These are phyloP conservation scores for Vanrija humicola DNA, from an alignment of 1,284 basidiomycete genomes.

Conservation along the genomic window DNA sequence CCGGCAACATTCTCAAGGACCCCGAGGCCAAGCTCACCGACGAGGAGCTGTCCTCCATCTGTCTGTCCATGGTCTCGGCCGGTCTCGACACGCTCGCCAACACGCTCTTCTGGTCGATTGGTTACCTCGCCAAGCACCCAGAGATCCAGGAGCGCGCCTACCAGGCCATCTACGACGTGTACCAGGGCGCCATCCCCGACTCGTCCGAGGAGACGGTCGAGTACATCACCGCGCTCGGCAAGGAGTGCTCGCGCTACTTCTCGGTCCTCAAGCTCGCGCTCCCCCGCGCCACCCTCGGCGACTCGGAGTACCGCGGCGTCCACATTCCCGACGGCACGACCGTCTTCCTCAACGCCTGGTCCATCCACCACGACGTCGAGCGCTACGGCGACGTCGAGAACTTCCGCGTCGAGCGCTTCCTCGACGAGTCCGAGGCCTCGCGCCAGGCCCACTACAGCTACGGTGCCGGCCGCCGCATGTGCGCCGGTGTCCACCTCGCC, in stretches of 20 bases:
- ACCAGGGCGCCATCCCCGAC: slow-evolving; percentile 14
- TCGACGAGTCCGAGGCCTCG: slow-evolving; percentile 1
- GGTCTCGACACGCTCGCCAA: slow-evolving; percentile 22
- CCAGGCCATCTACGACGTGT: slow-evolving; percentile 10
- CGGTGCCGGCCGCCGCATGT: slow-evolving; percentile 22
- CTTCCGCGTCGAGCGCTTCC: slow-evolving; percentile 21
- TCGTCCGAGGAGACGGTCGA: slow-evolving; percentile 11
- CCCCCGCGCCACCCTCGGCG: slow-evolving; percentile 16
- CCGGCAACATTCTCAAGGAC: slow-evolving; percentile 19
- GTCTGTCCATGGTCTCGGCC: slow-evolving; percentile 21
- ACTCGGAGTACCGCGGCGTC: slow-evolving; percentile 28
- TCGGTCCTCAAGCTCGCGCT: slow-evolving; percentile 20
- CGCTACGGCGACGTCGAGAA: slow-evolving; percentile 16
- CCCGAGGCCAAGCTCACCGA: slow-evolving; percentile 17
- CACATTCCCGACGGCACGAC: slow-evolving; percentile 33
- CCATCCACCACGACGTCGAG: slow-evolving; percentile 27
- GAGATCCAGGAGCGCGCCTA: slow-evolving; percentile 17
- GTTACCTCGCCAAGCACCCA: slow-evolving; percentile 18
- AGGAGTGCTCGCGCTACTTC: slow-evolving; percentile 18
- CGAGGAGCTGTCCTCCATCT: slow-evolving; percentile 18
- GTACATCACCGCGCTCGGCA: slow-evolving; percentile 15
- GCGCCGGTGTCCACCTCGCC: slow-evolving; percentile 20
- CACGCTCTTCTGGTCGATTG: slow-evolving; percentile 20
- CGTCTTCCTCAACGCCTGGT: slow-evolving; percentile 40
- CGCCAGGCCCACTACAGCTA: slow-evolving; percentile 17